These are phyloP conservation scores for Escovopsis sp. DNA, from an alignment of 2,329 filamentous ascomycete genomes.

Conservation along the genomic window DNA sequence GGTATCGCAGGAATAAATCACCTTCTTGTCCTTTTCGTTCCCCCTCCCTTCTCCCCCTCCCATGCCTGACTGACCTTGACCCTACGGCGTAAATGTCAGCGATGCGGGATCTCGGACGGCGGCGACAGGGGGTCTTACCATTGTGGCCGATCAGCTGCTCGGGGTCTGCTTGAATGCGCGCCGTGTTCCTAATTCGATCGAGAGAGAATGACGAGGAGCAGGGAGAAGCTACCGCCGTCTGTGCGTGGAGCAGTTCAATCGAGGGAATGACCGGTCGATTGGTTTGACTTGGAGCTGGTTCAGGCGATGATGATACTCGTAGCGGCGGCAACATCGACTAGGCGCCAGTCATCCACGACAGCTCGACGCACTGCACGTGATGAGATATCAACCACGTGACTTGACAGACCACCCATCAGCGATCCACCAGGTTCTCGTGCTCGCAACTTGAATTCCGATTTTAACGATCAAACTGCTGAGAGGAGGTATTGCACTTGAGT, in stretches of 20 bases:
- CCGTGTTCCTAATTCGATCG: too few relatives aligned
- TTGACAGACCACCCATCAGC: neutral
- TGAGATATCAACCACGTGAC: constrained; percentile 1
- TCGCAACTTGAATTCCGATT: too few relatives aligned
- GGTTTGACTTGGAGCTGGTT: constrained; percentile 2
- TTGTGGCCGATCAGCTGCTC: constrained; percentile 18
- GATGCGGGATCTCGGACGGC: neutral
- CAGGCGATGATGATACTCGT: constrained; percentile 8
- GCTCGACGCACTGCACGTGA: constrained; percentile 20
- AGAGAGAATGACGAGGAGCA: too few relatives aligned
- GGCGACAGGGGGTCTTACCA: constrained; percentile 16
- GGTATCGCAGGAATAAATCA: constrained; percentile 19
- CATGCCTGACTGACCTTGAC: constrained; percentile 78
- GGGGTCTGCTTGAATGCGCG: constrained; percentile 9
- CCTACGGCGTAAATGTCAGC: constrained; percentile 30
- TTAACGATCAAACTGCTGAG: too few relatives aligned
- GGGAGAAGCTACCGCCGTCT: too few relatives aligned
- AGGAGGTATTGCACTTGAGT: too few relatives aligned
- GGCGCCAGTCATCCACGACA: constrained; percentile 34
- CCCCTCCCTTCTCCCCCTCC: constrained; percentile 59
- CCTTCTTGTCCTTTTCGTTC: constrained; percentile 91
- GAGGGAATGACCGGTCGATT: too few relatives aligned
- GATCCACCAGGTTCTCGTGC: too few relatives aligned
- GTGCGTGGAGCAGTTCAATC: too few relatives aligned
- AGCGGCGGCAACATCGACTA: constrained; percentile 17